A percentile compares a stretch with the other conserved stretches of the same genome.
Conservation (phyloP, 1,284 basidiomycete species). For the Cryptococcus deneoformans region DNA sequence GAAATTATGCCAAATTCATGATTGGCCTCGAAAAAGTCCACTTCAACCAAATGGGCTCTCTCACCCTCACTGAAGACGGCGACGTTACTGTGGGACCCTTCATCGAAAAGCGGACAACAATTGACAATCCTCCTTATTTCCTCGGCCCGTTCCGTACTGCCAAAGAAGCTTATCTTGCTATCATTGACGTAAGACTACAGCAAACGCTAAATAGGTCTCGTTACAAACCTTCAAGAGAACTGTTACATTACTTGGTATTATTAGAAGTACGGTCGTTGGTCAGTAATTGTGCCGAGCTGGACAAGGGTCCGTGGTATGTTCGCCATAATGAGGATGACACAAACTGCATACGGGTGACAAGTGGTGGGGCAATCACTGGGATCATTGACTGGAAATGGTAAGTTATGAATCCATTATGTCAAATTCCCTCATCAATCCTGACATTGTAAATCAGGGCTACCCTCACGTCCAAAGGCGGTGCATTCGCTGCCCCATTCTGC, state of each 20-base stretch:
- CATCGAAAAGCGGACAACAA: background rate
- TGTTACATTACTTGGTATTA: slow-evolving; percentile 8
- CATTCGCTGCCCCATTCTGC: slow-evolving; percentile 8
- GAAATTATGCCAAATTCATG: slow-evolving; percentile 4
- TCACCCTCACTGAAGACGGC: slow-evolving; percentile 1
- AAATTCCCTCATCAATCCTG: background rate
- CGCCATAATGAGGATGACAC: slow-evolving; percentile 25
- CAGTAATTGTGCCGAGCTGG: slow-evolving; percentile 9
- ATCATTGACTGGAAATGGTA: slow-evolving; percentile 19
- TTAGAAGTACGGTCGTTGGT: slow-evolving; percentile 6
- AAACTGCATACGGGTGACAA: slow-evolving; percentile 3
- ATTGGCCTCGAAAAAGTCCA: slow-evolving; percentile 8
- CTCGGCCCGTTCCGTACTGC: slow-evolving; percentile 11
- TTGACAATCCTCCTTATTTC: slow-evolving; percentile 4
- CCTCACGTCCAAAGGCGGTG: slow-evolving; percentile 8
- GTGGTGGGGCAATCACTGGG: slow-evolving; percentile 1
- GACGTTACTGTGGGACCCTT: slow-evolving; percentile 8
- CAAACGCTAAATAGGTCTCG: background rate
- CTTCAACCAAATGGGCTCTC: slow-evolving; percentile 6
- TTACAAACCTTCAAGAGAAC: slow-evolving; percentile 1
- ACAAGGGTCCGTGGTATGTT: slow-evolving; percentile 24
- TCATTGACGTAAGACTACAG: slow-evolving; percentile 7
- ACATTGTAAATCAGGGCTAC: slow-evolving; percentile 2
- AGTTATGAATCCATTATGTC: background rate
- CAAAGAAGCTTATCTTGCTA: slow-evolving; percentile 7